Base-by-base conservation (phyloP, 2,329 filamentous ascomycete species). In the Didymella pomorum region DNA sequence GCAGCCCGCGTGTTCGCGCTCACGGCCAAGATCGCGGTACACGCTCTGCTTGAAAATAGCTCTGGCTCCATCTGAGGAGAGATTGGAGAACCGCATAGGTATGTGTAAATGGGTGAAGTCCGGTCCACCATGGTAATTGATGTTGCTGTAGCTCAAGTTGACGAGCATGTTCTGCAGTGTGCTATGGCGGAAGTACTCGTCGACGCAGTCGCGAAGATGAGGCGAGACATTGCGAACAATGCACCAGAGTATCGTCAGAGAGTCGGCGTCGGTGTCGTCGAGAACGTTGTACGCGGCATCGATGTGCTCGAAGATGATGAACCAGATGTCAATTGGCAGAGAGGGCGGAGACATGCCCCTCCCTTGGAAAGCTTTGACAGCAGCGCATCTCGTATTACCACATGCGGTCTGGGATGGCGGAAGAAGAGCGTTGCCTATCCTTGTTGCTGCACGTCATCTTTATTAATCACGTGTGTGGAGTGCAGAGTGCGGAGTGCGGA, bases 291-390 rank as follows among this genome's bases (percentile, higher is more conserved):
- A 26, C 1, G 35, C 23, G 16, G 43, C 43, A 4, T 57, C 42
- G 35, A 66, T 18, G 28, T 60, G 14, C 16, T 60, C 58, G 51
- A 67, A 65, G 8, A 69, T 48, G 21, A 63, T 60, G 28, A 66
- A 55, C 60, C 63, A 66, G 31, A 68, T 56, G 21, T 70, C 67
- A 37, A 71, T 26, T 29, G 61, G 58, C 23, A 65, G 54, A 6
- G 42, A 46, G 21, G 47, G 41, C 11, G 39, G 16, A 25, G 46
- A 33, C 50, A 54, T 58, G 50, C 39, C 54, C 50, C 41, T 58
- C n/a, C 39, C n/a, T 41, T 35, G 1, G 12, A 42, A 20, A 42
- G 33, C 50, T 39, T 47, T 18, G 50, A 39, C 46, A 25, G 33
- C 42, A 31, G 28, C 28, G 47, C 51, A 58, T 53, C 37, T 56